Conservation (phyloP, 805 yeast species). For the Saccharomycopsis sp. region DNA sequence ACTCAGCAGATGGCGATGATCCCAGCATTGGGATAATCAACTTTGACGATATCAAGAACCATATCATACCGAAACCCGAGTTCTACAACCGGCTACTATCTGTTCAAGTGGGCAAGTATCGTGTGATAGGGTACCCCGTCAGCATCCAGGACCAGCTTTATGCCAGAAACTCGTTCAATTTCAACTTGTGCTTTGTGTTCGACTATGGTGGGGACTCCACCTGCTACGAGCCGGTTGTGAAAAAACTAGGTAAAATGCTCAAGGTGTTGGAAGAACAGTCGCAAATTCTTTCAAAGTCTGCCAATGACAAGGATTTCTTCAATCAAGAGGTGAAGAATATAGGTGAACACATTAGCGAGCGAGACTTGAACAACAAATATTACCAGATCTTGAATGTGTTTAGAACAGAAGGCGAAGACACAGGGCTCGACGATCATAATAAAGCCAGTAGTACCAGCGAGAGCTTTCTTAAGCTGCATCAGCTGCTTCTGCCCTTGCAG, state of each 20-base stretch:
- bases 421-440: background rate
- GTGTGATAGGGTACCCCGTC: conserved; percentile 85
- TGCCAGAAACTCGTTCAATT: conserved; percentile 85
- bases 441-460: background rate
- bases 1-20: background rate
- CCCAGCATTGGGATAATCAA: conserved; percentile 27
- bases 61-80: conserved; percentile 87
- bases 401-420: conserved; percentile 2
- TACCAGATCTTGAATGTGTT: conserved; percentile 13
- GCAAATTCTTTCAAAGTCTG: conserved; percentile 53
- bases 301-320: conserved; percentile 12
- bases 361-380: conserved; percentile 13
- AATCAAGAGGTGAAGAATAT: conserved; percentile 6
- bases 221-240: conserved; percentile 79
- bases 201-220: conserved; percentile 71
- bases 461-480: conserved; percentile 3
- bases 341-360: conserved; percentile 6
- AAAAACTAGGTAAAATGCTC: conserved; percentile 81
- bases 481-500: conserved; percentile 1
- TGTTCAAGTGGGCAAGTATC: conserved; percentile 56
- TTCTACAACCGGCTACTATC: conserved; percentile 77
- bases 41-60: conserved; percentile 82
- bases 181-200: conserved; percentile 89
- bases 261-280: conserved; percentile 85
- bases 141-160: conserved; percentile 65